phyloP scores from a whole-genome alignment of 2,329 filamentous ascomycete genomes.

The Curvularia eragrostidis region DNA sequence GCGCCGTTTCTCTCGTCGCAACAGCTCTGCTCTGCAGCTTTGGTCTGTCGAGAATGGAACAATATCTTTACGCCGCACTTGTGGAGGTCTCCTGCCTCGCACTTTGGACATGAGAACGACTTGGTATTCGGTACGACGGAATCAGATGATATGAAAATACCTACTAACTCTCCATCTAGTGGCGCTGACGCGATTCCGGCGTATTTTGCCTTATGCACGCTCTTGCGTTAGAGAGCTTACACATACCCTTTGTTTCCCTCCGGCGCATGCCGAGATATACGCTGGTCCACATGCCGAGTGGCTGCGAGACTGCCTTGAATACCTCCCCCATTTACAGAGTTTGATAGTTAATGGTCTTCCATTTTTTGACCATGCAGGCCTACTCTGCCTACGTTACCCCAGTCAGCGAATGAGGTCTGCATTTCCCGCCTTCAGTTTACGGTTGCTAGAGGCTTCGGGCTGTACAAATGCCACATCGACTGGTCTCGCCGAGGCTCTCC shows the following conservation, averaged over 20 bases:
- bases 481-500: conserved; percentile 60
- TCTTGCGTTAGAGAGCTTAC: conserved; percentile 61
- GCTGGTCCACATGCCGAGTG: conserved; percentile 65
- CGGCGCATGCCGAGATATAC: conserved; percentile 67
- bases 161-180: conserved; percentile 48
- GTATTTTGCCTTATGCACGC: conserved; percentile 62
- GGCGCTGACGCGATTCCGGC: conserved; percentile 65
- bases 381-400: conserved; percentile 56
- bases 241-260: conserved; percentile 67
- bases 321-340: conserved; percentile 64
- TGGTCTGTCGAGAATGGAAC: conserved; percentile 66
- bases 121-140: conserved; percentile 59
- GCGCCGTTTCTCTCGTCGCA: conserved; percentile 63
- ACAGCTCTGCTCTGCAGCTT: conserved; percentile 62
- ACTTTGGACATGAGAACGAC: conserved; percentile 67
- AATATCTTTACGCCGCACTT: conserved; percentile 64
- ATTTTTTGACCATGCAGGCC: conserved; percentile 67
- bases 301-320: conserved; percentile 65
- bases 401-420: conserved; percentile 37
- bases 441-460: conserved; percentile 62
- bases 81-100: conserved; percentile 68
- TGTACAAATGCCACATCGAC: conserved; percentile 66
- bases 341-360: conserved; percentile 65
- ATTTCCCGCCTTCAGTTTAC: conserved; percentile 56
- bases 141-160: not conserved